Evolutionary conservation across 305 asterid species (phyloP).

Genomic region (Fraxinus greggii): DNA sequence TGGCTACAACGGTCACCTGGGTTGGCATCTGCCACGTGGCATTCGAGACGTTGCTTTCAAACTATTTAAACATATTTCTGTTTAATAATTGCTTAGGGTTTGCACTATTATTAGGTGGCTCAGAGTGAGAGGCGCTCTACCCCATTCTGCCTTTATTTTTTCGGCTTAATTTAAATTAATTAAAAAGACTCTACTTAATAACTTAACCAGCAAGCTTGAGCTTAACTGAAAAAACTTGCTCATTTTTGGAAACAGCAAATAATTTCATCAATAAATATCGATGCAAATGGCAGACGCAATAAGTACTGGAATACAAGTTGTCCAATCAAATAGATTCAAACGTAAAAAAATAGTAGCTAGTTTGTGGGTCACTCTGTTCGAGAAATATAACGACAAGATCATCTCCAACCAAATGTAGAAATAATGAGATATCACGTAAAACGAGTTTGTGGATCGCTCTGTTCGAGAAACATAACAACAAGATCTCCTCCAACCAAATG

Average conservation of each 20-base stretch:
- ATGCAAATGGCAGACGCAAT: neutral
- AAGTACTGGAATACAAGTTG: neutral
- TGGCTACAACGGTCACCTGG: slow-evolving; percentile 65
- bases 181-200: neutral
- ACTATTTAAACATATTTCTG: slow-evolving; percentile 24
- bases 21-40: slow-evolving; percentile 46
- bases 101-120: slow-evolving; percentile 33
- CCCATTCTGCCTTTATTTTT: slow-evolving; percentile 29
- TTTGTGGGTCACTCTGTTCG: neutral
- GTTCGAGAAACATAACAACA: neutral
- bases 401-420: neutral
- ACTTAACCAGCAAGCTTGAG: neutral
- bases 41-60: slow-evolving; percentile 59
- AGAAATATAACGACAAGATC: neutral
- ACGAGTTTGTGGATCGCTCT: neutral
- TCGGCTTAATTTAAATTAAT: neutral
- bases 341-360: neutral
- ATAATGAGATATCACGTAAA: neutral
- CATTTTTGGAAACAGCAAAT: neutral
- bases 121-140: slow-evolving; percentile 44
- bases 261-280: neutral
- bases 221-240: neutral
- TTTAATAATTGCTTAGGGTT: slow-evolving; percentile 28
- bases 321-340: neutral
- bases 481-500: neutral